Percentiles rank a stretch among this genome's conserved stretches.
phyloP scores from a whole-genome alignment of 2,329 filamentous ascomycete species.

The Anthostomella pinea region DNA sequence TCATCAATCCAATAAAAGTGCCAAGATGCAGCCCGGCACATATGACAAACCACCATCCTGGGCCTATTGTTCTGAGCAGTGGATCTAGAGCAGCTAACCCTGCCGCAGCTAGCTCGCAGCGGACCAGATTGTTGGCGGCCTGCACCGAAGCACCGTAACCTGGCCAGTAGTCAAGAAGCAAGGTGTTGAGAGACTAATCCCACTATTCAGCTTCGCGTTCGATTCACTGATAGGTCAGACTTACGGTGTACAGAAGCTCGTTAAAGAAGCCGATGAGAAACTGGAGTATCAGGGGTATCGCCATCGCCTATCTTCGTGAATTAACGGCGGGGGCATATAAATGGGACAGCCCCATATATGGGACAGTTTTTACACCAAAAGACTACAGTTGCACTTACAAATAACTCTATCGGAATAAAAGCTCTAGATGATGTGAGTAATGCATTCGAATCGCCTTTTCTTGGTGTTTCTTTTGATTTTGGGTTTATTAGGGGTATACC shows the following conservation, averaged over 20 bases:
- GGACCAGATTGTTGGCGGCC: conserved; percentile 17
- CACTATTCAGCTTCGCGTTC: background rate
- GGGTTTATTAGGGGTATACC: no score
- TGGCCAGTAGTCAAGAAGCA: conserved; percentile 9
- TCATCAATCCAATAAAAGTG: conserved; percentile 1
- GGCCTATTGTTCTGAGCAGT: conserved; percentile 6
- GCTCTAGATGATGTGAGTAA: no score
- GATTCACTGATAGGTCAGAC: no score
- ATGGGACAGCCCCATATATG: no score
- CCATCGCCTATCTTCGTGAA: no score
- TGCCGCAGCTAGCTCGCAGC: conserved; percentile 16
- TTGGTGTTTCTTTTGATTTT: no score
- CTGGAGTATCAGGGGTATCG: conserved; percentile 11
- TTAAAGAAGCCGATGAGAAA: conserved; percentile 16
- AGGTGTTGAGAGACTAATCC: conserved; percentile 9
- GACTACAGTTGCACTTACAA: no score
- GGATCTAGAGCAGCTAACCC: conserved; percentile 11
- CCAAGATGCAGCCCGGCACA: conserved; percentile 8
- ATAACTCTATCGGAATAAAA: no score
- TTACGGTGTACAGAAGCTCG: conserved; percentile 10
- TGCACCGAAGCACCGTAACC: conserved; percentile 8
- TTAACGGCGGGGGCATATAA: no score
- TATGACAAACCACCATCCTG: conserved; percentile 13
- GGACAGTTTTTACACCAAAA: no score
- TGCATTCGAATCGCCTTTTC: no score